Conservation (phyloP, 129 eudicot genomes). For the Heracleum sosnowskyi region DNA sequence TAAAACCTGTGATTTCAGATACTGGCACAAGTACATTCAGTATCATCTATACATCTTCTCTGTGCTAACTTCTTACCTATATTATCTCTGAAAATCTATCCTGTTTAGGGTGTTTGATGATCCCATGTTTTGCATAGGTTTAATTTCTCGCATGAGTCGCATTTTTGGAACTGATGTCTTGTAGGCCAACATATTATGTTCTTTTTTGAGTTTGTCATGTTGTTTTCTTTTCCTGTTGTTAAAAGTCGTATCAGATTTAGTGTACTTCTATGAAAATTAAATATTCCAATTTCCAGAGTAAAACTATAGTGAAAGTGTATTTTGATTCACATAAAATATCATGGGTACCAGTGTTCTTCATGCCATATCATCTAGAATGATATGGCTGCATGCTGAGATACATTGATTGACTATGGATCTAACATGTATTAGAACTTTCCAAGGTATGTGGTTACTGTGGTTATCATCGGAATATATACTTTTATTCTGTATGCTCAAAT, state of each 20-base stretch:
- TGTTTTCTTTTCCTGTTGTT: background rate
- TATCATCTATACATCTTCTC: background rate
- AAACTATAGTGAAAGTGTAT: background rate
- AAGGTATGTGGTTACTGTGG: background rate
- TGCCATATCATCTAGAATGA: background rate
- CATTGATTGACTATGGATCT: background rate
- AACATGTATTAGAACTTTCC: background rate
- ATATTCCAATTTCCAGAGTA: background rate
- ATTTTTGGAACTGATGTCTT: background rate
- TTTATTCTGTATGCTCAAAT: background rate
- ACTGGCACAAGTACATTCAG: background rate
- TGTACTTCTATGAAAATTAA: background rate
- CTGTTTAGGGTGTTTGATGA: background rate
- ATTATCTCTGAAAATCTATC: background rate
- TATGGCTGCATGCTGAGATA: background rate
- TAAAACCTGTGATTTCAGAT: background rate
- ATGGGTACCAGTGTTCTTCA: background rate
- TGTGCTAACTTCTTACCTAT: background rate
- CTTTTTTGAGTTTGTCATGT: background rate
- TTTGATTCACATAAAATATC: background rate
- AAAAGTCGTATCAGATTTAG: background rate
- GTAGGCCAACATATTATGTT: background rate
- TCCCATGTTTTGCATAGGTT: background rate
- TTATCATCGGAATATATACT: background rate
- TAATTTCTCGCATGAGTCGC: too few relatives aligned